Percentiles rank a stretch among this genome's conserved stretches.
Evolutionary conservation across 78 protist species (phyloP).

Genomic region (slime mould (Dictyostelium discoideum)): DNA sequence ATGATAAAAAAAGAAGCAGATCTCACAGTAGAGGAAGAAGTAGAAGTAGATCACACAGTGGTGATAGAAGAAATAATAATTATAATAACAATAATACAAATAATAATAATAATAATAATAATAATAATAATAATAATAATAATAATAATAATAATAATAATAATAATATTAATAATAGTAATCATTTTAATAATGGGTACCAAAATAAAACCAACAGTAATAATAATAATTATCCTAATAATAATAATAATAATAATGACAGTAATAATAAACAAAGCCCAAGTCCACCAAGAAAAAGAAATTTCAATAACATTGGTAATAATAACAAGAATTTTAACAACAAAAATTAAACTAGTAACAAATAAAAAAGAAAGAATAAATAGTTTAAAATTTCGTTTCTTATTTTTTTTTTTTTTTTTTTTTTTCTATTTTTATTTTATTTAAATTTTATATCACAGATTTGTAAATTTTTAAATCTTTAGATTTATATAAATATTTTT

Average conservation of each 20-base stretch:
- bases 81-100: background rate
- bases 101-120: background rate
- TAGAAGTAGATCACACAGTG: background rate
- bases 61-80: background rate
- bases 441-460: no score
- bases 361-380: no score
- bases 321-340: background rate
- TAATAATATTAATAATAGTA: no score
- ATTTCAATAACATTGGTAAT: background rate
- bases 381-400: no score
- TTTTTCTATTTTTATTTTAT: background rate
- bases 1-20: constrained; percentile 4
- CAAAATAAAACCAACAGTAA: background rate
- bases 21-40: constrained; percentile 1
- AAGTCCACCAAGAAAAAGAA: background rate
- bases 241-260: background rate
- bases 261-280: background rate
- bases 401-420: background rate
- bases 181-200: background rate
- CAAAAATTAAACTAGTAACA: no score
- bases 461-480: background rate
- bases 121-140: background rate
- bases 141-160: background rate
- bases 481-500: background rate
- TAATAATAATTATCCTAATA: background rate